Evolutionary conservation across 2,329 filamentous ascomycete species (phyloP).

Genomic region (Colletotrichum euphorbiae): DNA sequence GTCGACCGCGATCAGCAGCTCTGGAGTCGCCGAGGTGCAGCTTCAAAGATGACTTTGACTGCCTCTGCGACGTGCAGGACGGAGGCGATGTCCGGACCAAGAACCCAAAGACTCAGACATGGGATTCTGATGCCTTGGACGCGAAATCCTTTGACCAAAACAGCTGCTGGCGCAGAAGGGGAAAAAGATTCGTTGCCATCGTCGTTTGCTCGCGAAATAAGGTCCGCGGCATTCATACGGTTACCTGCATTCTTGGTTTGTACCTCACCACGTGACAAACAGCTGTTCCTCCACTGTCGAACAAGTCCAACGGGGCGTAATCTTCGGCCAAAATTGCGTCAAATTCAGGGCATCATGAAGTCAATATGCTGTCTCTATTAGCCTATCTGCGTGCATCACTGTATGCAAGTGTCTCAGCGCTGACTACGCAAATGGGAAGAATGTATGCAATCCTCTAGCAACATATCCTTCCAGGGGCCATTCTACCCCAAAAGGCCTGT

Average conservation of each 20-base stretch:
- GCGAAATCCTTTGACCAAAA: conserved; percentile 12
- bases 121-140: conserved; percentile 25
- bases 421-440: neutral
- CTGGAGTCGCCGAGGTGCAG: conserved; percentile 13
- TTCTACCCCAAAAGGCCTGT: neutral
- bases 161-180: neutral
- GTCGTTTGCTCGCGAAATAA: conserved; percentile 40
- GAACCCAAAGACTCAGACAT: conserved; percentile 33
- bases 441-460: neutral
- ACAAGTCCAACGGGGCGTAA: conserved; percentile 26
- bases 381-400: conserved; percentile 19
- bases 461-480: neutral
- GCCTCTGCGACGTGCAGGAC: conserved; percentile 15
- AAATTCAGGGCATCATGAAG: neutral
- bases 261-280: conserved; percentile 41
- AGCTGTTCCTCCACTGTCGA: conserved; percentile 30
- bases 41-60: conserved; percentile 32
- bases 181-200: conserved; percentile 29
- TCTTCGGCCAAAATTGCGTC: neutral
- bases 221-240: conserved; percentile 37
- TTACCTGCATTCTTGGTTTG: conserved; percentile 40
- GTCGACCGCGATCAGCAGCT: conserved; percentile 30
- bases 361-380: conserved; percentile 27
- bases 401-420: neutral
- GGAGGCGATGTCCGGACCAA: conserved; percentile 10